Conservation (phyloP, 1,284 basidiomycete species). For the Boletus smithii region DNA sequence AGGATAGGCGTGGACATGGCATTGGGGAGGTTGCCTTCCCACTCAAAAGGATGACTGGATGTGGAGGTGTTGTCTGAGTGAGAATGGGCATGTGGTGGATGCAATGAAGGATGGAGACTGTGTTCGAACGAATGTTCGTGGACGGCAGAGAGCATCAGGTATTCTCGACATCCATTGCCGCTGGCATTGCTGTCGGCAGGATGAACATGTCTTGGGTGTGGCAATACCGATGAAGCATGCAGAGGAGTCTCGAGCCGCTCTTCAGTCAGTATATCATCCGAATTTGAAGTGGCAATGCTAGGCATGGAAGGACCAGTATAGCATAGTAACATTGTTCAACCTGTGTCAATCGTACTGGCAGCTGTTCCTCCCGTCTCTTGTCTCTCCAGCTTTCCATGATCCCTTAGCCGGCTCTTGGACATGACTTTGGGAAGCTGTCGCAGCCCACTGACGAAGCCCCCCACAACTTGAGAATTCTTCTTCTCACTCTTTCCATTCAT, state of each 20-base stretch:
- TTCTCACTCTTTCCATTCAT: conserved; percentile 30
- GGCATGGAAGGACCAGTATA: conserved; percentile 18
- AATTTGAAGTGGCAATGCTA: conserved; percentile 23
- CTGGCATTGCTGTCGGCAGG: conserved; percentile 23
- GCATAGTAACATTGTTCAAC: conserved; percentile 14
- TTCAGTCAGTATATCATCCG: conserved; percentile 32
- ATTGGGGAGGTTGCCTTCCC: conserved; percentile 22
- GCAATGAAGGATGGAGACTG: conserved; percentile 13
- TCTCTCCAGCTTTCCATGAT: conserved; percentile 24
- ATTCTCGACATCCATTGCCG: conserved; percentile 23
- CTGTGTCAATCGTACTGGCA: conserved; percentile 9
- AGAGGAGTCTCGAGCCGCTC: conserved; percentile 28
- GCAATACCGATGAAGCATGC: conserved; percentile 28
- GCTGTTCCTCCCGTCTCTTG: conserved; percentile 10
- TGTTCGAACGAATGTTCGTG: conserved; percentile 28
- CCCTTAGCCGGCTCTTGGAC: conserved; percentile 29
- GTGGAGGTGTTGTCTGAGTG: conserved; percentile 21
- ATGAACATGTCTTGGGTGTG: conserved; percentile 13
- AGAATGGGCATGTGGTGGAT: conserved; percentile 17
- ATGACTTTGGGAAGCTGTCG: conserved; percentile 34
- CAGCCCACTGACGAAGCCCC: conserved; percentile 31
- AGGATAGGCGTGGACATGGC: conserved; percentile 34
- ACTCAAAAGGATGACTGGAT: conserved; percentile 27
- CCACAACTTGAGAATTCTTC: conserved; percentile 33
- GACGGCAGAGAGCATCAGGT: conserved; percentile 24